Conservation (phyloP, 129 eudicot species). For the Artemisia annua region DNA sequence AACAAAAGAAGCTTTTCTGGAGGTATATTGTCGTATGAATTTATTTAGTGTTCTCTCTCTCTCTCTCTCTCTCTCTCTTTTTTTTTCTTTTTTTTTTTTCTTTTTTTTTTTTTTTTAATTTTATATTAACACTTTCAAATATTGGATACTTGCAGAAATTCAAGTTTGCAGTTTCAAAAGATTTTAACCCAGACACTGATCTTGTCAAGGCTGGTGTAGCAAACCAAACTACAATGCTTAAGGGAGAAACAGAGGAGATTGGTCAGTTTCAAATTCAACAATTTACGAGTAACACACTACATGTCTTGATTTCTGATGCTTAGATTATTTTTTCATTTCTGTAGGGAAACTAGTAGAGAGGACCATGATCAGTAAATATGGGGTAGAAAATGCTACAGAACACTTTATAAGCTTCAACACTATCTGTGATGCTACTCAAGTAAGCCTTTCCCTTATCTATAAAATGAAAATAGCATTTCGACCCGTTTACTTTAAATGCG, state of each 20-base stretch:
- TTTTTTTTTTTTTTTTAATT: too few species aligned
- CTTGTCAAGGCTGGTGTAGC: too few species aligned
- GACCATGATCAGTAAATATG: constrained; percentile 83
- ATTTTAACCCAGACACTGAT: too few species aligned
- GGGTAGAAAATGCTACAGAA: constrained; percentile 64
- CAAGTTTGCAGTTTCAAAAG: too few species aligned
- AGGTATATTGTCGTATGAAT: constrained; percentile 42
- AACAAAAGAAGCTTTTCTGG: constrained; percentile 76
- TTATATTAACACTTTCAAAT: not conserved
- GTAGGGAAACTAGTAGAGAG: constrained; percentile 79
- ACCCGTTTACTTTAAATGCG: too few species aligned
- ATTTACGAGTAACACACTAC: not conserved
- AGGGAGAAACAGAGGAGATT: constrained; percentile 87
- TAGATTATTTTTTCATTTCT: not conserved
- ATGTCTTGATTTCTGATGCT: not conserved
- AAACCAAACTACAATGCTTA: too few species aligned
- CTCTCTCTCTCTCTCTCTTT: too few species aligned
- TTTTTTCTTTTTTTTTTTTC: too few species aligned
- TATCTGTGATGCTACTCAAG: constrained; percentile 94
- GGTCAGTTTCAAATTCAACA: constrained; percentile 41
- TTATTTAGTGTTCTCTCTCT: too few species aligned
- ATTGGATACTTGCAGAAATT: too few species aligned
- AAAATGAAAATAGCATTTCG: not conserved
- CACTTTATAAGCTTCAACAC: constrained; percentile 92
- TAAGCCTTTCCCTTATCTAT: constrained; percentile 18